phyloP scores from a whole-genome alignment of 164 flowering plant genomes.

The Vitis rupestris region DNA sequence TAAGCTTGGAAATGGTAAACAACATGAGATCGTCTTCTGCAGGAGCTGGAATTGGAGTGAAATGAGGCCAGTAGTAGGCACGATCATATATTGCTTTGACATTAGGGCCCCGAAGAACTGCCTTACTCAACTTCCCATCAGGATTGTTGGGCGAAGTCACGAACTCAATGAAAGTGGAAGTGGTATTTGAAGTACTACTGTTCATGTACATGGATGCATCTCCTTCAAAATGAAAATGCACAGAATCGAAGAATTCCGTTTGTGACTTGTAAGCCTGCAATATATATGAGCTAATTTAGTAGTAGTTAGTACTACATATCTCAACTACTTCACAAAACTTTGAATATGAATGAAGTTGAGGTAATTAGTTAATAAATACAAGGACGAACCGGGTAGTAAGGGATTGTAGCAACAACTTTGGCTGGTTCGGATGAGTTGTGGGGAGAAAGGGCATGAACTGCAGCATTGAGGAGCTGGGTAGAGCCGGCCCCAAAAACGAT shows the following conservation, averaged over 20 bases:
- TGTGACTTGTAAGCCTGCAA: slow-evolving; percentile 36
- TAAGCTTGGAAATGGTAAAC: slow-evolving; percentile 71
- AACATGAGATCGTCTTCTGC: slow-evolving; percentile 65
- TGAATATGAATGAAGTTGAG: not conserved
- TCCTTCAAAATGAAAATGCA: slow-evolving; percentile 39
- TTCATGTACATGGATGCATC: slow-evolving; percentile 43
- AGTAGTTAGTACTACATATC: not conserved
- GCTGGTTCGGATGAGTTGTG: slow-evolving; percentile 30
- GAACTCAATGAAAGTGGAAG: slow-evolving; percentile 45
- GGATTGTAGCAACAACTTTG: slow-evolving; percentile 54
- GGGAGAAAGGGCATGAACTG: slow-evolving; percentile 56
- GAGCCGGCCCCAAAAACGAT: slow-evolving; percentile 73
- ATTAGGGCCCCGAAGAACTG: slow-evolving; percentile 39
- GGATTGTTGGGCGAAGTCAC: slow-evolving; percentile 89
- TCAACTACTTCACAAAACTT: no score
- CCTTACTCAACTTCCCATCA: slow-evolving; percentile 43
- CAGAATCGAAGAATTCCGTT: slow-evolving; percentile 38
- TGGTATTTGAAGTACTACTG: slow-evolving; percentile 13
- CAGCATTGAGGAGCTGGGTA: slow-evolving; percentile 65
- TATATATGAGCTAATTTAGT: not conserved
- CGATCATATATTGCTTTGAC: slow-evolving; percentile 49
- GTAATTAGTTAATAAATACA: no score
- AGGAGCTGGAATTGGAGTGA: slow-evolving; percentile 54
- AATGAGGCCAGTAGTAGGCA: slow-evolving; percentile 87
- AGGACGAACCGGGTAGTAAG: slow-evolving; percentile 49